Percentiles rank a stretch among this genome's conserved stretches.
Evolutionary conservation across 116 monocot genomes (phyloP).

Genomic region (Phalaenopsis hybrid): DNA sequence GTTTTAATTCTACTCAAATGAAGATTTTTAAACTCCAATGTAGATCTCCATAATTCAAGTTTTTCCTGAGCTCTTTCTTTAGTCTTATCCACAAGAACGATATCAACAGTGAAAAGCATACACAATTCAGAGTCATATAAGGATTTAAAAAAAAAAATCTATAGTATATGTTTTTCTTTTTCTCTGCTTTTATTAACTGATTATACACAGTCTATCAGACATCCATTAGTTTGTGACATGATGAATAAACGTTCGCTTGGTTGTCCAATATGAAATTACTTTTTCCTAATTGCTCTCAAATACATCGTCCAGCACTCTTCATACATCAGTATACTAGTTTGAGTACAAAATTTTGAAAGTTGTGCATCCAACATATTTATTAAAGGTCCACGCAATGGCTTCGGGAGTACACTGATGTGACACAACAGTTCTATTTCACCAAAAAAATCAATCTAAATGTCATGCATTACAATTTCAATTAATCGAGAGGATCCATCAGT

Average conservation of each 20-base stretch:
- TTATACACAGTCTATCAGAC: not conserved
- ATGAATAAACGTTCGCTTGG: too few relatives aligned
- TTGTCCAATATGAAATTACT: not conserved
- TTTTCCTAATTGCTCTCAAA: not conserved
- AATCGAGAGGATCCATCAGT: not conserved
- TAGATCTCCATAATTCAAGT: too few relatives aligned
- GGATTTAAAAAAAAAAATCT: not conserved
- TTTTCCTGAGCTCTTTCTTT: too few relatives aligned
- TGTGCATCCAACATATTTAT: not conserved
- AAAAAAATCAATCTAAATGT: not conserved
- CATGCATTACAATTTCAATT: not conserved
- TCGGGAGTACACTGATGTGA: not conserved
- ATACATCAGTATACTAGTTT: not conserved
- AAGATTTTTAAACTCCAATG: too few relatives aligned
- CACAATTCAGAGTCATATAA: too few relatives aligned
- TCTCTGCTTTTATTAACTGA: not conserved
- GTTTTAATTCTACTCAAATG: too few relatives aligned
- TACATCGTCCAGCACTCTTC: not conserved
- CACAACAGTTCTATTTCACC: not conserved
- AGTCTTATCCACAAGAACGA: too few relatives aligned
- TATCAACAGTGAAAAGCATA: too few relatives aligned
- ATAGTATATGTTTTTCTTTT: not conserved
- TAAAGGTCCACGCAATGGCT: not conserved
- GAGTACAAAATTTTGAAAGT: not conserved
- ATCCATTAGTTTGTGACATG: too few relatives aligned